These are phyloP conservation scores for Cichorium intybus DNA, from an alignment of 140 eudicot species.

Conservation along the genomic window DNA sequence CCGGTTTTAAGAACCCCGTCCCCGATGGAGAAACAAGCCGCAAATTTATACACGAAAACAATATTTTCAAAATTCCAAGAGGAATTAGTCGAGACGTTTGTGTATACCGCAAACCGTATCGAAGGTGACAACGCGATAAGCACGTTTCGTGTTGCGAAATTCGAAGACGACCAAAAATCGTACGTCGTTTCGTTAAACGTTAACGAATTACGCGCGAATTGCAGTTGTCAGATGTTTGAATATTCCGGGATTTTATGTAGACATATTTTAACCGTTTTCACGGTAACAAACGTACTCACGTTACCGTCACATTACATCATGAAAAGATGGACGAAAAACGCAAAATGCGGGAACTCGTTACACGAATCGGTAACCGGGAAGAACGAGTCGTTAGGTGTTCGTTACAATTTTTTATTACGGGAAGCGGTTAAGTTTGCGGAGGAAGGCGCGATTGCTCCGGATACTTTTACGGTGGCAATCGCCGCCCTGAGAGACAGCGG, in stretches of 20 bases:
- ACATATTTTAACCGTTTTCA: constrained; percentile 85
- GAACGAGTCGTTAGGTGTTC: constrained; percentile 42
- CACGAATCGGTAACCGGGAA: constrained; percentile 50
- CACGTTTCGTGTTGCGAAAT: constrained; percentile 82
- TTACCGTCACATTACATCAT: constrained; percentile 81
- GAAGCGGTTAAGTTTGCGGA: constrained; percentile 78
- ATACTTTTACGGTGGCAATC: constrained; percentile 55
- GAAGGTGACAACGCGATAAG: constrained; percentile 67
- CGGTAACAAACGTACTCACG: constrained; percentile 80
- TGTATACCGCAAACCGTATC: constrained; percentile 81
- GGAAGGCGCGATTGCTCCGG: constrained; percentile 73
- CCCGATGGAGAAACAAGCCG: constrained; percentile 97
- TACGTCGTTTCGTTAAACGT: constrained; percentile 57
- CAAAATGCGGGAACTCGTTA: constrained; percentile 45
- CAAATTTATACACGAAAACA: constrained; percentile 66
- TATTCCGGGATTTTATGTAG: constrained; percentile 78
- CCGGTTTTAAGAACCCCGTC: constrained; percentile 85
- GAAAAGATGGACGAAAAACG: constrained; percentile 81
- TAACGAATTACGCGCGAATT: constrained; percentile 59
- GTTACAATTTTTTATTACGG: constrained; percentile 59
- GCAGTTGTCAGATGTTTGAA: constrained; percentile 94
- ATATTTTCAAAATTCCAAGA: constrained; percentile 78
- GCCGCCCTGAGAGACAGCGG: constrained; percentile 64
- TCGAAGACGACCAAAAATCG: constrained; percentile 71
- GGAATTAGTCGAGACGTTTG: constrained; percentile 90